Percentiles rank a stretch among this genome's conserved stretches.
phyloP scores from a whole-genome alignment of 2,329 filamentous ascomycete genomes.

The Rhynchosporium secalis region DNA sequence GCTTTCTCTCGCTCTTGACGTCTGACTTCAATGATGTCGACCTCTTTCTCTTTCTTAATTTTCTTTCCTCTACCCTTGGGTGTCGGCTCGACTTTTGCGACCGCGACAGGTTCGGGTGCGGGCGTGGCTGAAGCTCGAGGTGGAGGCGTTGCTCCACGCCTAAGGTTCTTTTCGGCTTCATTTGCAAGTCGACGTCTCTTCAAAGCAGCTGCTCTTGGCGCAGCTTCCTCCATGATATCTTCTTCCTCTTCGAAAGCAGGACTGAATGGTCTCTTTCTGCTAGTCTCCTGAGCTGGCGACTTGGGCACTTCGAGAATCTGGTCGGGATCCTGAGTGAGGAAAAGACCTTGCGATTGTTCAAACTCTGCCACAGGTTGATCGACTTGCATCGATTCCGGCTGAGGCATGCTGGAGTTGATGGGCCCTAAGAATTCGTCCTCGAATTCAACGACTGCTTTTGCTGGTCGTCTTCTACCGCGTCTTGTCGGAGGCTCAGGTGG shows the following conservation, averaged over 20 bases:
- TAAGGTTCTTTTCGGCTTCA: constrained; percentile 49
- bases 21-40: constrained; percentile 64
- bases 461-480: constrained; percentile 44
- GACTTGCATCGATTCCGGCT: constrained; percentile 39
- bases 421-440: constrained; percentile 47
- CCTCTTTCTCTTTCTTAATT: constrained; percentile 52
- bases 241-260: constrained; percentile 38
- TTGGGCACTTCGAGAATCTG: constrained; percentile 26
- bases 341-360: constrained; percentile 47
- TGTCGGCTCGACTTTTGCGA: constrained; percentile 22
- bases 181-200: constrained; percentile 74
- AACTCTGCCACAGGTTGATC: constrained; percentile 23
- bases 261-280: constrained; percentile 48
- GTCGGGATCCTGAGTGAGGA: constrained; percentile 54
- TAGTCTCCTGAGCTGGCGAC: constrained; percentile 19
- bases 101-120: not conserved
- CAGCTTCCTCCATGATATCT: constrained; percentile 68
- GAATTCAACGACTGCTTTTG: constrained; percentile 71
- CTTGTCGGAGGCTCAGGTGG: constrained; percentile 25
- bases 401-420: constrained; percentile 40
- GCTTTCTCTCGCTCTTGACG: constrained; percentile 59
- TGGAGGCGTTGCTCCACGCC: constrained; percentile 36
- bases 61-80: constrained; percentile 25
- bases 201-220: constrained; percentile 73
- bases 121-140: constrained; percentile 10